Evolutionary conservation across 2,329 filamentous ascomycete genomes (phyloP), one percentile per base, ranked within the genome.

Genomic region (Ploettnerulaceae sp.): DNA sequence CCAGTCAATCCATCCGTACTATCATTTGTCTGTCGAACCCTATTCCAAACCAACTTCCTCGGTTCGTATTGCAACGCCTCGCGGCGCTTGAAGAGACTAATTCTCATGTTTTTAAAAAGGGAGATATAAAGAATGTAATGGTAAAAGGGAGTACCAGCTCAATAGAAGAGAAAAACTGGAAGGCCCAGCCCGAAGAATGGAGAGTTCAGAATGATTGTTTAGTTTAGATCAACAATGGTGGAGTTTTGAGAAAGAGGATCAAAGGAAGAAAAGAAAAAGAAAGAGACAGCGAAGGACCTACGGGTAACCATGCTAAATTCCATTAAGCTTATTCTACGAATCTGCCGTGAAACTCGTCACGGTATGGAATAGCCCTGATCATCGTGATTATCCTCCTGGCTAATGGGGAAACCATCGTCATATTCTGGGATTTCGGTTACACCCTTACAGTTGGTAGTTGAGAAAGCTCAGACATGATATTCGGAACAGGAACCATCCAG

Each of bases 101-200:
- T 40, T 40, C 37, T 40, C 37, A 40, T 40, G 4, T 22, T 40
- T 24, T 29, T n/a, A 31, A 31, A 40, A 31, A 12, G 17, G 3
- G 12, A 12, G 20, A 17, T 21, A 29, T 18, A 40, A 40, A 28
- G 37, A 40, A 40, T 12, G 37, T 40, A 25, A 40, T 29, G 14
- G 25, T 29, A 28, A 40, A 40, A 18, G 24, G 25, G 37, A 40
- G 37, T n/a, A 29, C 37, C 37, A 29, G 37, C 37, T 40, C 37
- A 40, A 40, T n/a, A 40, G 37, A 40, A 40, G 31, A 17, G 9
- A 40, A 40, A n/a, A 40, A 29, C 25, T 21, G 37, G 25, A 40
- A 29, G 37, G 24, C 21, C 25, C 24, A 21, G 24, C 37, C 37
- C 24, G 25, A 40, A 29, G 25, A 40, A 21, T 29, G 25, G 31